Conservation (phyloP, 208 protist genomes). For the Crithidia acanthocephali region DNA sequence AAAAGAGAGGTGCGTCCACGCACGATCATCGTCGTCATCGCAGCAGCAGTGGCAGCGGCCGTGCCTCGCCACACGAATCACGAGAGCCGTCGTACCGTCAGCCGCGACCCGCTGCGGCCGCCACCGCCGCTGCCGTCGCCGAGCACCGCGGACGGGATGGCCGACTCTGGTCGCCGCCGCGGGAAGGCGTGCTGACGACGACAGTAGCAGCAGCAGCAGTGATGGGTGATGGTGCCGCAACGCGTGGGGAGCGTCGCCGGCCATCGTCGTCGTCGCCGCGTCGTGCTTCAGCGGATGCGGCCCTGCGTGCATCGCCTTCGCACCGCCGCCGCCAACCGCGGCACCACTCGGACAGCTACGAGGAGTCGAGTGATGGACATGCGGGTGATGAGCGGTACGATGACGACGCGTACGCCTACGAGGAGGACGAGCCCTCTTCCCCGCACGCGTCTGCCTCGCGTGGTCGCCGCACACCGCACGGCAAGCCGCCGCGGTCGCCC, state of each 20-base stretch:
- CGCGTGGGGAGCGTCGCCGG: neutral
- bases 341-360: neutral
- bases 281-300: too few species aligned
- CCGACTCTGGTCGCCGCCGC: conserved; percentile 14
- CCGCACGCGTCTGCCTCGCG: neutral
- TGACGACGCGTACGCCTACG: neutral
- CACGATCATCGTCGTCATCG: neutral
- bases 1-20: neutral
- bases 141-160: neutral
- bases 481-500: neutral
- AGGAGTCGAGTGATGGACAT: neutral
- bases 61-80: neutral
- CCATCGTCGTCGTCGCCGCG: neutral
- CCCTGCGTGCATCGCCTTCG: too few species aligned
- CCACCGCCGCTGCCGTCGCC: conserved; percentile 6
- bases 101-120: neutral
- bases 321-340: neutral
- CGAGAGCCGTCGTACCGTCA: neutral
- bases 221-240: neutral
- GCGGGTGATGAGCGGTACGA: neutral
- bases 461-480: neutral
- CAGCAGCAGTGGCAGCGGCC: neutral
- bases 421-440: neutral
- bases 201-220: neutral
- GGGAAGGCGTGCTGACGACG: neutral